A percentile compares a stretch with the other conserved stretches of the same genome.
Conservation (phyloP, 2,329 filamentous ascomycete genomes). For the Penicillium sp. region DNA sequence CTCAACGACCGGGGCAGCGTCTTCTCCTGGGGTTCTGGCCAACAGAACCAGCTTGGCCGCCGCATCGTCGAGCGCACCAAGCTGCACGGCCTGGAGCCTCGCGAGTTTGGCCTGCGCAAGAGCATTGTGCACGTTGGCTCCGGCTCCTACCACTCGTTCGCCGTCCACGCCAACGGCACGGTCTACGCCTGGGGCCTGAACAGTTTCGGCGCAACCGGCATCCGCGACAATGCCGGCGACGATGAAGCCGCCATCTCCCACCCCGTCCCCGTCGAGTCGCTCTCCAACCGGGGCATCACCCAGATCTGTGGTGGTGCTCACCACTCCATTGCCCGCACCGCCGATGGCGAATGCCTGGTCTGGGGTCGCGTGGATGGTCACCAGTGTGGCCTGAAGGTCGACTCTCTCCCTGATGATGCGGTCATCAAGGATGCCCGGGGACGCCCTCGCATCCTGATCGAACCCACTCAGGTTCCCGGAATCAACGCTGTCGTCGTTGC, state of each 20-base stretch:
- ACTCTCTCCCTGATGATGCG: conserved; percentile 59
- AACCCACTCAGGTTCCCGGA: conserved; percentile 63
- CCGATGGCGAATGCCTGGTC: conserved; percentile 57
- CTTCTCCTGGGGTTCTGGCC: conserved; percentile 66
- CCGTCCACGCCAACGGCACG: conserved; percentile 66
- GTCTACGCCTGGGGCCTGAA: conserved; percentile 86
- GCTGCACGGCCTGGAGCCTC: conserved; percentile 57
- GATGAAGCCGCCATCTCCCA: conserved; percentile 72
- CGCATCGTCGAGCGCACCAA: conserved; percentile 62
- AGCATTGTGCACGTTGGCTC: conserved; percentile 64
- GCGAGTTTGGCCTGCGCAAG: conserved; percentile 60
- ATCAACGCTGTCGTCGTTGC: conserved; percentile 61
- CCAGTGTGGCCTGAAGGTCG: conserved; percentile 62
- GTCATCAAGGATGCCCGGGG: conserved; percentile 66
- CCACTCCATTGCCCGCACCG: conserved; percentile 66
- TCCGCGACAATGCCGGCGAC: conserved; percentile 63
- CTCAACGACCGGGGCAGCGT: conserved; percentile 62
- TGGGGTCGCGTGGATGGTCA: conserved; percentile 64
- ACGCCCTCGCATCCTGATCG: conserved; percentile 70
- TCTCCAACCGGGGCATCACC: conserved; percentile 65
- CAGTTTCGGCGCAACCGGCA: conserved; percentile 80
- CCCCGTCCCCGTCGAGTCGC: conserved; percentile 66
- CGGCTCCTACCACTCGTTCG: conserved; percentile 81
- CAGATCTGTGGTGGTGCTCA: conserved; percentile 73
- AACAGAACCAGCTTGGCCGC: conserved; percentile 70